Conservation (phyloP, 116 monocot genomes). For the Iris pallida region DNA sequence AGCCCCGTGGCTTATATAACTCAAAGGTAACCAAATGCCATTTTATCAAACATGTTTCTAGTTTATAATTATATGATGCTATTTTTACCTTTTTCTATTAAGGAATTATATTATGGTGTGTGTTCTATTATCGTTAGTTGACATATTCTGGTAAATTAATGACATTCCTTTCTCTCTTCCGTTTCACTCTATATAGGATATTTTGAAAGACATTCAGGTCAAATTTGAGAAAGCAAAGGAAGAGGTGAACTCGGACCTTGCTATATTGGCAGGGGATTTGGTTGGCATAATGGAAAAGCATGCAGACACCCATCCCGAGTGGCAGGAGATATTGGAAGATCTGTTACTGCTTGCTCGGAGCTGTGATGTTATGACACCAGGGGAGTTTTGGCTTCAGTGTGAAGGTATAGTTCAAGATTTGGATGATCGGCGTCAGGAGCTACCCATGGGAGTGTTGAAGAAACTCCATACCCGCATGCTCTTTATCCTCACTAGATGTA, state of each 20-base stretch:
- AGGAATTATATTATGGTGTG: neutral
- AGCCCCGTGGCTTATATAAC: constrained; percentile 58
- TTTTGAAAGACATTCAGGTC: constrained; percentile 62
- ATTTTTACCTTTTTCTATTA: neutral
- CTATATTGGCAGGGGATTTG: constrained; percentile 73
- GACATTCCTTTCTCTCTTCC: neutral
- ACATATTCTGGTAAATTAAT: neutral
- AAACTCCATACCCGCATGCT: constrained; percentile 84
- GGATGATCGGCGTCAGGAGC: constrained; percentile 78
- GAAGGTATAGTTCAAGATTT: constrained; percentile 94
- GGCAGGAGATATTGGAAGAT: constrained; percentile 83
- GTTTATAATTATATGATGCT: neutral
- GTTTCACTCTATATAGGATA: constrained; percentile 45
- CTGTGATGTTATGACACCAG: constrained; percentile 65
- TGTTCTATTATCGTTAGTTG: no score
- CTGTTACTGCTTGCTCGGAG: constrained; percentile 61
- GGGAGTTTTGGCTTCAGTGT: constrained; percentile 92
- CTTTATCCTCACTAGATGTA: constrained; percentile 93
- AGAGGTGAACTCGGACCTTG: constrained; percentile 82
- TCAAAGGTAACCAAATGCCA: constrained; percentile 41
- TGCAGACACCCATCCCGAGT: constrained; percentile 71
- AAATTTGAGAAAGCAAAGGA: constrained; percentile 91
- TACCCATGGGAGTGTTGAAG: constrained; percentile 73
- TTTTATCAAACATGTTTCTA: neutral
- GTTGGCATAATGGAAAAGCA: constrained; percentile 79